These are phyloP conservation scores for Fusarium clavum DNA, from an alignment of 2,329 filamentous ascomycete species.

Conservation along the genomic window DNA sequence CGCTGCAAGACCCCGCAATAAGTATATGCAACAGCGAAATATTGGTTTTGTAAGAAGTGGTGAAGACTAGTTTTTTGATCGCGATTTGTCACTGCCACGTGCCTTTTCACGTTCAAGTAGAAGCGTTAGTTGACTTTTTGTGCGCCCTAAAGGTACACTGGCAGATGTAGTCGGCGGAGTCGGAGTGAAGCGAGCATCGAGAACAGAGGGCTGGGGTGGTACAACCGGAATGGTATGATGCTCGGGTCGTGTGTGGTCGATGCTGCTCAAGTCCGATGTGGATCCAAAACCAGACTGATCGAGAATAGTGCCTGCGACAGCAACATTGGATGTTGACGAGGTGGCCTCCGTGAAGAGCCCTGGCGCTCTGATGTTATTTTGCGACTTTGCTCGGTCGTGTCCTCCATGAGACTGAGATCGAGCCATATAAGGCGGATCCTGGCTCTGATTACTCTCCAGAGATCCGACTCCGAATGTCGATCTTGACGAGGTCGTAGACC, in stretches of 20 bases:
- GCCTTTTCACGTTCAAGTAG: conserved; percentile 66
- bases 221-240: conserved; percentile 44
- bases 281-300: conserved; percentile 52
- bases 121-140: conserved; percentile 70
- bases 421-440: conserved; percentile 45
- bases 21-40: conserved; percentile 16
- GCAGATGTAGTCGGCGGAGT: conserved; percentile 61
- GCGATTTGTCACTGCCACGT: conserved; percentile 47
- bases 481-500: conserved; percentile 39
- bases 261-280: conserved; percentile 46
- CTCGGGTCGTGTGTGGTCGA: conserved; percentile 33
- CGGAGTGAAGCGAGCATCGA: conserved; percentile 58
- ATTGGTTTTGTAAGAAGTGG: conserved; percentile 15
- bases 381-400: conserved; percentile 38
- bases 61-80: conserved; percentile 44
- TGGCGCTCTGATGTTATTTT: conserved; percentile 34
- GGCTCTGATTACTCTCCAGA: conserved; percentile 34
- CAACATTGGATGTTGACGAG: conserved; percentile 56
- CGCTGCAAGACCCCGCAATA: conserved; percentile 1
- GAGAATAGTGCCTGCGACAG: conserved; percentile 58
- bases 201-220: conserved; percentile 44
- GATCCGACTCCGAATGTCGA: conserved; percentile 42
- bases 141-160: conserved; percentile 63
- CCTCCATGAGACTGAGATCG: conserved; percentile 51
- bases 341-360: conserved; percentile 52